Evolutionary conservation across 2,329 filamentous ascomycete genomes (phyloP), one percentile per base, ranked within the genome.

Genomic region (Alternaria triticimaculans): DNA sequence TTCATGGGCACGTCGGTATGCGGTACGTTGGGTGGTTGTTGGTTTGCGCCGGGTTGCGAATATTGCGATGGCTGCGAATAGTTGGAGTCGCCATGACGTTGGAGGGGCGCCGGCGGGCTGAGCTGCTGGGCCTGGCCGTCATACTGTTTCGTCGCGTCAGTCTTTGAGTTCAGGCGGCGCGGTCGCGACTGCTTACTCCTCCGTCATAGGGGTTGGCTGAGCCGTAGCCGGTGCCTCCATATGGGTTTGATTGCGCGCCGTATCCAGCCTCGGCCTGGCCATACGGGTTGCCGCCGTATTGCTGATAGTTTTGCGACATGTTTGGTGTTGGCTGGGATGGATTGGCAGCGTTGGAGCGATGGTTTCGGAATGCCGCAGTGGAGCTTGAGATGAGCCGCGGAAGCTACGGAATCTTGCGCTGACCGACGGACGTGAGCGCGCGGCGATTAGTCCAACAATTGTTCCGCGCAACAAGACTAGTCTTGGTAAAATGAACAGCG

Each of bases 241-340:
- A 82, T 9, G 81, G 80, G 66, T 82, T 81, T 26, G 73, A 70
- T 26, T 66, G 66, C 30, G 41, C 56, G 37, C 50, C 50, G 18
- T 63, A 60, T 28, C 60, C 60, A 11, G 25, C 60, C 37, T 63
- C 60, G 33, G 60, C 56, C 56, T 63, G 60, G 30, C 60, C 60
- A n/a, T 63, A 63, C 14, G 60, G 60, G 26, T 63, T 63, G 25
- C 60, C 60, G 21, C 60, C 25, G 69, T 85, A 85, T 61, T 87
- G 85, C 68, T 86, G 83, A 78, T 91, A 90, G 63, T 76, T 76
- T 68, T 74, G 68, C 72, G 76, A 76, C 75, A 77, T 78, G 62
- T 48, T 64, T 62, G 58, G 28, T 46, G 60, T 58, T 60, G 51
- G 60, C 59, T 59, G 60, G 60, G 43, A 58, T 63, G 56, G 53